Percentiles rank a stretch among this genome's conserved stretches.
These are phyloP conservation scores for Microbotryum violaceum DNA, from an alignment of 1,284 basidiomycete genomes.

Conservation along the genomic window DNA sequence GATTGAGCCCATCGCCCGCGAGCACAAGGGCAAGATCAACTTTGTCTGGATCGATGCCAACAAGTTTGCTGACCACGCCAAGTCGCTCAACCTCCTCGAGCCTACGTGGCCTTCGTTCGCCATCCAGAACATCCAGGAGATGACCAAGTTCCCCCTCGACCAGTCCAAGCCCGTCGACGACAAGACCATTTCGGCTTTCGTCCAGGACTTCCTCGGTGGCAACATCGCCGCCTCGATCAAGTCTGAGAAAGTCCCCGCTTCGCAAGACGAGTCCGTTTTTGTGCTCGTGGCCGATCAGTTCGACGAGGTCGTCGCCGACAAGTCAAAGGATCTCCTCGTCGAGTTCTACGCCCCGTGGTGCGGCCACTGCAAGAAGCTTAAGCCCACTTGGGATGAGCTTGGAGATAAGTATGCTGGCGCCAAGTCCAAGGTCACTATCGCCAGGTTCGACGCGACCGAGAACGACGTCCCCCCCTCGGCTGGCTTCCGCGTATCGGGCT, in stretches of 20 bases:
- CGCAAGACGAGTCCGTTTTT: slow-evolving; percentile 75
- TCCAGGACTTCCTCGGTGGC: slow-evolving; percentile 61
- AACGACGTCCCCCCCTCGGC: slow-evolving; percentile 87
- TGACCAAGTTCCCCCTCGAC: slow-evolving; percentile 80
- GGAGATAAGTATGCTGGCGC: slow-evolving; percentile 72
- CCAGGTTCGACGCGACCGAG: slow-evolving; percentile 92
- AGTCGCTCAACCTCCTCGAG: slow-evolving; percentile 79
- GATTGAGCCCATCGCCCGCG: slow-evolving; percentile 67
- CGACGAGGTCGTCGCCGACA: slow-evolving; percentile 70
- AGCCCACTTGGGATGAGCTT: slow-evolving; percentile 86
- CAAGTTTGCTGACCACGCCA: slow-evolving; percentile 93
- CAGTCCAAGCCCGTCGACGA: slow-evolving; percentile 54
- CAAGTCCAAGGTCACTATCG: slow-evolving; percentile 75
- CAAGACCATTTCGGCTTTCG: slow-evolving; percentile 54
- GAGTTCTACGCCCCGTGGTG: slow-evolving; percentile 98
- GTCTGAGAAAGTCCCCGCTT: slow-evolving; percentile 76
- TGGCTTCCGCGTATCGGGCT: slow-evolving; percentile 63
- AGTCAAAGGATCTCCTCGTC: slow-evolving; percentile 83
- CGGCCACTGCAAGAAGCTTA: slow-evolving; percentile 78
- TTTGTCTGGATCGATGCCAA: slow-evolving; percentile 97
- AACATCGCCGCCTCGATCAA: slow-evolving; percentile 78
- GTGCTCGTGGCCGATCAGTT: slow-evolving; percentile 84
- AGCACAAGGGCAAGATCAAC: slow-evolving; percentile 81
- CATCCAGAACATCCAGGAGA: slow-evolving; percentile 74
- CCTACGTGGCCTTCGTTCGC: slow-evolving; percentile 89